These are phyloP conservation scores for Aspergillus bridgeri DNA, from an alignment of 495 filamentous ascomycete species.

Conservation along the genomic window DNA sequence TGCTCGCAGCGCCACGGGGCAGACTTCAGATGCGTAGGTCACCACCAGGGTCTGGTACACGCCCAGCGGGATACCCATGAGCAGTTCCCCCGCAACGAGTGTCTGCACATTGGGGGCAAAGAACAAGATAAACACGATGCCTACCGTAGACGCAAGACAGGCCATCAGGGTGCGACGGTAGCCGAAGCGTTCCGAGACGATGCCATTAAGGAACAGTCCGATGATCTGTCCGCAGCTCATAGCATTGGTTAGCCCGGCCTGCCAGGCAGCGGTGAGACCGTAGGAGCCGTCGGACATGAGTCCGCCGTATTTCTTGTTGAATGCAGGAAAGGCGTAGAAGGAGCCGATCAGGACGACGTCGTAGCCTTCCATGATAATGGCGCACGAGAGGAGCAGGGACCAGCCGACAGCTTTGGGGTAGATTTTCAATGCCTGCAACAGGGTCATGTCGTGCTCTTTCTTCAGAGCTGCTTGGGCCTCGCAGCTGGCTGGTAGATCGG, in stretches of 20 bases:
- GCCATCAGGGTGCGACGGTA: constrained; percentile 60
- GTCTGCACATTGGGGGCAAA: constrained; percentile 57
- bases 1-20: constrained; percentile 58
- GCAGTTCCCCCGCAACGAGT: constrained; percentile 61
- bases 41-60: constrained; percentile 67
- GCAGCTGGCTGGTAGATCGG: not conserved
- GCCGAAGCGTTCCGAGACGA: constrained; percentile 60
- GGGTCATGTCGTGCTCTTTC: constrained; percentile 23
- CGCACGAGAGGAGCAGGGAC: constrained; percentile 39
- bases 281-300: constrained; percentile 29
- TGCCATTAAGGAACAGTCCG: constrained; percentile 63
- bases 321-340: constrained; percentile 30
- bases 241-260: constrained; percentile 62
- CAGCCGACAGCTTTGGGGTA: constrained; percentile 47
- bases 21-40: constrained; percentile 70
- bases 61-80: constrained; percentile 69
- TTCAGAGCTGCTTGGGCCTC: constrained; percentile 22
- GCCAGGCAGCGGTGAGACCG: constrained; percentile 51
- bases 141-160: constrained; percentile 51
- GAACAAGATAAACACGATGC: constrained; percentile 63
- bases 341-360: constrained; percentile 39
- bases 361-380: constrained; percentile 49
- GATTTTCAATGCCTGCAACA: constrained; percentile 25
- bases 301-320: constrained; percentile 35
- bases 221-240: constrained; percentile 57